Conservation (phyloP, 2,329 filamentous ascomycete genomes). For the Dactylellina haptotyla region DNA sequence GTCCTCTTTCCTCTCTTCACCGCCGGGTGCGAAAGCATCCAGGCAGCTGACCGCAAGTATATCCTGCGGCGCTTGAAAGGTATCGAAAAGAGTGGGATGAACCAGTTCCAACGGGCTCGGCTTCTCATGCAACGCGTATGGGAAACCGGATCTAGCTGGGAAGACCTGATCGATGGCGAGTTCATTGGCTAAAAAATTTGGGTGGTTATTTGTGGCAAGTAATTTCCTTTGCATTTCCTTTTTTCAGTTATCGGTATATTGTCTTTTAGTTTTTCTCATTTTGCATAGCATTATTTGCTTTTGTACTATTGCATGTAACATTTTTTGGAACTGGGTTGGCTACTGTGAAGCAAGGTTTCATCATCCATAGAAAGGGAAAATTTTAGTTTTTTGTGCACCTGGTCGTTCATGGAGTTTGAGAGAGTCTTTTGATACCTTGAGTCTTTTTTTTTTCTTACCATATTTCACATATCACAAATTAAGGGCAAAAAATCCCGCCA, state of each 20-base stretch:
- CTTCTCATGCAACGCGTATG: constrained; percentile 75
- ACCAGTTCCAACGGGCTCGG: constrained; percentile 73
- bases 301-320: constrained; percentile 49
- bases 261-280: constrained; percentile 2
- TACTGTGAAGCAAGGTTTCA: constrained; percentile 31
- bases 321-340: constrained; percentile 43
- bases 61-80: constrained; percentile 74
- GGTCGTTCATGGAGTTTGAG: constrained; percentile 45
- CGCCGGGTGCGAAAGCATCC: constrained; percentile 77
- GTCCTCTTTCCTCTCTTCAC: constrained; percentile 84
- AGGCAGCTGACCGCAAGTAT: constrained; percentile 67
- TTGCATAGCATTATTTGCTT: constrained; percentile 36
- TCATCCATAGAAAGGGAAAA: constrained; percentile 47
- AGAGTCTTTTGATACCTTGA: constrained; percentile 45
- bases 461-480: constrained; percentile 17
- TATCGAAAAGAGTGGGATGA: constrained; percentile 79
- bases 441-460: constrained; percentile 24
- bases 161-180: constrained; percentile 73
- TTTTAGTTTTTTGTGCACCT: constrained; percentile 16
- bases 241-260: constrained; percentile 15
- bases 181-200: constrained; percentile 72
- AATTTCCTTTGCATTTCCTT: constrained; percentile 30
- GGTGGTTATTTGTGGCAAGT: constrained; percentile 33
- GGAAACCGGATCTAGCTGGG: constrained; percentile 75
- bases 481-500: neutral